phyloP scores from a whole-genome alignment of 2,329 filamentous ascomycete species.

The Neospermospora avenae region DNA sequence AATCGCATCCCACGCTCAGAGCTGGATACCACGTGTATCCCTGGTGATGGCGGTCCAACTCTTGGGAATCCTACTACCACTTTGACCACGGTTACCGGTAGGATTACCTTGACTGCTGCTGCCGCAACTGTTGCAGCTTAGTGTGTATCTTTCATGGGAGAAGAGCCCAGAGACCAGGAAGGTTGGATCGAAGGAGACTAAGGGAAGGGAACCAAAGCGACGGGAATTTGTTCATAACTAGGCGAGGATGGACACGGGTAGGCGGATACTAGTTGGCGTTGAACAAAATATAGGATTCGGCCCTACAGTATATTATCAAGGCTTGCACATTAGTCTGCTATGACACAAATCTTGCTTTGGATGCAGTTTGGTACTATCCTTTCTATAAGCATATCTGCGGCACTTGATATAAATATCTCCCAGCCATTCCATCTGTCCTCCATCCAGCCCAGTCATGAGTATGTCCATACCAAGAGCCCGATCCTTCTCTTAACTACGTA shows the following conservation, averaged over 20 bases:
- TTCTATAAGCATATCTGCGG: neutral
- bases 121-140: neutral
- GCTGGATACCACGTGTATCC: conserved; percentile 25
- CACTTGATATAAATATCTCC: neutral
- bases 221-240: neutral
- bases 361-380: too few relatives aligned
- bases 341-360: neutral
- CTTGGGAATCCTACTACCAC: conserved; percentile 3
- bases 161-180: neutral
- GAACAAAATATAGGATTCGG: neutral
- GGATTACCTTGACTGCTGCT: conserved; percentile 8
- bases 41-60: conserved; percentile 19
- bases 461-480: neutral
- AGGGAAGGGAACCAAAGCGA: neutral
- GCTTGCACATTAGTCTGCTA: neutral
- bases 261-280: neutral
- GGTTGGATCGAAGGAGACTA: neutral
- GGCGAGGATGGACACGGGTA: neutral
- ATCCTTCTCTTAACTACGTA: neutral
- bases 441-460: neutral
- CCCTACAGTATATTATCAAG: neutral
- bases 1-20: conserved; percentile 4
- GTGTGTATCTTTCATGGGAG: neutral
- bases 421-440: neutral
- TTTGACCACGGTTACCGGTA: neutral